These are phyloP conservation scores for Zelonia costaricensis DNA, from an alignment of 208 protist genomes.

Conservation along the genomic window DNA sequence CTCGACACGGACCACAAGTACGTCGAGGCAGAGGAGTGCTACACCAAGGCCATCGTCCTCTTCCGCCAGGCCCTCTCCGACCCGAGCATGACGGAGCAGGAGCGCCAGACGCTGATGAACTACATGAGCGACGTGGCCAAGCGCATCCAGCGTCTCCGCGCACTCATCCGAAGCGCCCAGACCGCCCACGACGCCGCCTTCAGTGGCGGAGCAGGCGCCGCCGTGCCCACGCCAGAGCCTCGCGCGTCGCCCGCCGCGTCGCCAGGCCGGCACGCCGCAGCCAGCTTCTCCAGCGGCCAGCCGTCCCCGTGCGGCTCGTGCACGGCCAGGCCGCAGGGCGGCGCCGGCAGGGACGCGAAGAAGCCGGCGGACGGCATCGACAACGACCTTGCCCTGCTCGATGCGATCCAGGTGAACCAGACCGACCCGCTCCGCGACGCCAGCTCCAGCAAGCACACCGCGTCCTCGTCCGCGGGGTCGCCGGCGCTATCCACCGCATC, in stretches of 20 bases:
- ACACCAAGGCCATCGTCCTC: slow-evolving; percentile 52
- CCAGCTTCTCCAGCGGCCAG: neutral
- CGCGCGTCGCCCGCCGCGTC: slow-evolving; percentile 4
- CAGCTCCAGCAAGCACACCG: neutral
- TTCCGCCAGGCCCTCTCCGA: slow-evolving; percentile 43
- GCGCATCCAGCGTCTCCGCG: slow-evolving; percentile 51
- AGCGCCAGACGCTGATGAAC: slow-evolving; percentile 43
- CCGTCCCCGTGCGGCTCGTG: slow-evolving; percentile 1
- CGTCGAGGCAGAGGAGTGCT: slow-evolving; percentile 76
- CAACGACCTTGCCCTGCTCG: slow-evolving; percentile 18
- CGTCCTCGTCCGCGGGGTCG: neutral
- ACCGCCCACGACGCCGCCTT: slow-evolving; percentile 7
- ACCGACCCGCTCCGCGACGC: slow-evolving; percentile 2
- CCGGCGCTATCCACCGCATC: neutral
- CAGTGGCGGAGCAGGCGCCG: neutral
- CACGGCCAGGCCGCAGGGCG: neutral
- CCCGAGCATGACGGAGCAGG: slow-evolving; percentile 29
- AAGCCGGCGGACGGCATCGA: neutral
- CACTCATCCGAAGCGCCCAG: slow-evolving; percentile 9
- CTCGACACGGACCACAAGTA: slow-evolving; percentile 46
- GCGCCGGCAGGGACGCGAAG: neutral
- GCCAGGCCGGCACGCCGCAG: slow-evolving; percentile 2
- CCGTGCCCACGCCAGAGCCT: neutral
- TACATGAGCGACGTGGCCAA: slow-evolving; percentile 69
- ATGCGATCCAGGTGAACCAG: slow-evolving; percentile 11